phyloP scores from a whole-genome alignment of 768 basidiomycete species.

The Tubosaeta brunneosetosa region DNA sequence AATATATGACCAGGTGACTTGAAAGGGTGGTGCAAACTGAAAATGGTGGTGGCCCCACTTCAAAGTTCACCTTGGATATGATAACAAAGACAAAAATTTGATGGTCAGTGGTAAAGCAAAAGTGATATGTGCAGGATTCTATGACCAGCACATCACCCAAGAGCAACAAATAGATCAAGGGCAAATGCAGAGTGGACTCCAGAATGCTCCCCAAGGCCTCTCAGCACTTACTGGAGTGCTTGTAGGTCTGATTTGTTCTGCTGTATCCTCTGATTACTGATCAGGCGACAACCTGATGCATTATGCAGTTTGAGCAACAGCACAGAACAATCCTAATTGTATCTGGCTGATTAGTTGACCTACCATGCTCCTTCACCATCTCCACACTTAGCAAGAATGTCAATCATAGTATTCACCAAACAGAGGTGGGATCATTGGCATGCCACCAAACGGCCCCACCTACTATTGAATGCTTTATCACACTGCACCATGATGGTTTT shows the following conservation, averaged over 20 bases:
- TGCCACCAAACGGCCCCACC: too few relatives aligned
- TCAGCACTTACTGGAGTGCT: not conserved
- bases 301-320: constrained; percentile 8
- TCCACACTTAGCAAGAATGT: too few relatives aligned
- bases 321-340: not conserved
- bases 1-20: too few relatives aligned
- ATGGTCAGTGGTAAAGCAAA: constrained; percentile 3
- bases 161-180: constrained; percentile 5
- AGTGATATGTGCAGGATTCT: not conserved
- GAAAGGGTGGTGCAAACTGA: too few relatives aligned
- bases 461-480: not conserved
- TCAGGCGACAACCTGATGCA: too few relatives aligned
- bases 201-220: not conserved
- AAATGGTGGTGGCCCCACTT: too few relatives aligned
- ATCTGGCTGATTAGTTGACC: constrained; percentile 9
- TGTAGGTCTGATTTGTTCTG: not conserved
- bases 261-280: not conserved
- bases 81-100: not conserved
- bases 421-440: too few relatives aligned
- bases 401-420: too few relatives aligned
- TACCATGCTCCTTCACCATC: constrained; percentile 4
- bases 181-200: not conserved
- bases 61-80: too few relatives aligned
- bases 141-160: not conserved
- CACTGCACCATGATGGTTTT: not conserved